Conservation (phyloP, 1,284 basidiomycete genomes). For the Ganoderma leucocontextum region DNA sequence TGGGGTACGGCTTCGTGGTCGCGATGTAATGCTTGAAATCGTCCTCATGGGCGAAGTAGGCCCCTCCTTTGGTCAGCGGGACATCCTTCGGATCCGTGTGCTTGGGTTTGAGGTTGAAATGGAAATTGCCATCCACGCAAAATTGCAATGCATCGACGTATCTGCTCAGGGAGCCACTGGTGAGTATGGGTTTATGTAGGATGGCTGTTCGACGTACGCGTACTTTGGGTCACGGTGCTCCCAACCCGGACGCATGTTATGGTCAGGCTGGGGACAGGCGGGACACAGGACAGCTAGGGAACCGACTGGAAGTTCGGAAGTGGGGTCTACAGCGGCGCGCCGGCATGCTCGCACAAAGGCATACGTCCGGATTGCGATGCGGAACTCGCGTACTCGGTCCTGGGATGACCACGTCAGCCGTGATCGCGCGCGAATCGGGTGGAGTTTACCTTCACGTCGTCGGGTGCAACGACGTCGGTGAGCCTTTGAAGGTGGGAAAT, state of each 20-base stretch:
- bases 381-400: background rate
- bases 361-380: background rate
- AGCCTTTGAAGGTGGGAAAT: background rate
- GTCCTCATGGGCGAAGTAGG: conserved; percentile 20
- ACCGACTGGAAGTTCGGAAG: background rate
- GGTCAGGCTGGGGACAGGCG: background rate
- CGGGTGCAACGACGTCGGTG: background rate
- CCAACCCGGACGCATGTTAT: conserved; percentile 1
- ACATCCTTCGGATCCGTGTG: conserved; percentile 19
- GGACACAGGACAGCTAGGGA: background rate
- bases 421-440: too few species aligned
- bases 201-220: too few species aligned
- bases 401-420: background rate
- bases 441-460: background rate
- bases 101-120: conserved; percentile 23
- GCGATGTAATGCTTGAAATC: conserved; percentile 15
- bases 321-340: background rate
- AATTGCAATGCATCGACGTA: conserved; percentile 17
- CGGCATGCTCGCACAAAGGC: background rate
- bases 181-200: too few species aligned
- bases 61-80: conserved; percentile 12
- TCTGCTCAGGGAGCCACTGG: too few species aligned
- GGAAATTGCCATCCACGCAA: conserved; percentile 27
- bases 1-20: conserved; percentile 5
- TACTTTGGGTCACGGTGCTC: background rate